These are phyloP conservation scores for Aspergillus bombycis DNA, from an alignment of 2,329 filamentous ascomycete species.

Conservation along the genomic window DNA sequence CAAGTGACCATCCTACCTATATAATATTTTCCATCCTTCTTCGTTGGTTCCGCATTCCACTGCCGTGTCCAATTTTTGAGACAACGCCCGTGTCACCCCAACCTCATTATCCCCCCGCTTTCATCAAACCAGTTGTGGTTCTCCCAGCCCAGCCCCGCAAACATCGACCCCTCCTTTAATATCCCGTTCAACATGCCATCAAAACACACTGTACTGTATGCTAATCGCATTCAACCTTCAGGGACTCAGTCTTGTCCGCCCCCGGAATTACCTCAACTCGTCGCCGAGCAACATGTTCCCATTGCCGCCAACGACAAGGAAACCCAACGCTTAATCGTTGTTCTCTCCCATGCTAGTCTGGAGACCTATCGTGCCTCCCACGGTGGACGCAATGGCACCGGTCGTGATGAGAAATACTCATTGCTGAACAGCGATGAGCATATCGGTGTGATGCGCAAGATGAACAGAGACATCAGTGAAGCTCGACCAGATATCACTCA, in stretches of 20 bases:
- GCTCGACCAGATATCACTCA: slow-evolving; percentile 97
- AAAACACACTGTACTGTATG: slow-evolving; percentile 19
- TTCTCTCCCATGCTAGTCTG: slow-evolving; percentile 93
- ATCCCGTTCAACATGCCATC: slow-evolving; percentile 6
- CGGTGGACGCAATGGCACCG: slow-evolving; percentile 64
- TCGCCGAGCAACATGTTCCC: slow-evolving; percentile 87
- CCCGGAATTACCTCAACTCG: slow-evolving; percentile 84
- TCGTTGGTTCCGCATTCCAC: neutral
- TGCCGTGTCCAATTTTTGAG: neutral
- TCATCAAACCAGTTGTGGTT: neutral
- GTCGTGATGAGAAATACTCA: slow-evolving; percentile 91
- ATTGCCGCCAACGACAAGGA: slow-evolving; percentile 88
- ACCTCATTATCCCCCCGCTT: neutral
- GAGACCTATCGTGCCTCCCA: slow-evolving; percentile 95
- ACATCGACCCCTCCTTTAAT: slow-evolving; percentile 8
- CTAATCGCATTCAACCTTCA: slow-evolving; percentile 44
- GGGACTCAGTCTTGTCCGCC: slow-evolving; percentile 95
- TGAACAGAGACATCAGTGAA: slow-evolving; percentile 98
- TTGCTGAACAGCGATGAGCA: slow-evolving; percentile 98
- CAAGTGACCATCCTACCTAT: neutral
- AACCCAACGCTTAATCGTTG: slow-evolving; percentile 87
- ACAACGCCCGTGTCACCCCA: slow-evolving; percentile 5
- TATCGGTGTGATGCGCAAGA: slow-evolving; percentile 98
- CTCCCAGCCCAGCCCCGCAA: neutral
- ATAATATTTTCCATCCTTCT: neutral